Base-by-base conservation (phyloP, 371 early-diverging fungal species). In the Actinomortierella wolfii region DNA sequence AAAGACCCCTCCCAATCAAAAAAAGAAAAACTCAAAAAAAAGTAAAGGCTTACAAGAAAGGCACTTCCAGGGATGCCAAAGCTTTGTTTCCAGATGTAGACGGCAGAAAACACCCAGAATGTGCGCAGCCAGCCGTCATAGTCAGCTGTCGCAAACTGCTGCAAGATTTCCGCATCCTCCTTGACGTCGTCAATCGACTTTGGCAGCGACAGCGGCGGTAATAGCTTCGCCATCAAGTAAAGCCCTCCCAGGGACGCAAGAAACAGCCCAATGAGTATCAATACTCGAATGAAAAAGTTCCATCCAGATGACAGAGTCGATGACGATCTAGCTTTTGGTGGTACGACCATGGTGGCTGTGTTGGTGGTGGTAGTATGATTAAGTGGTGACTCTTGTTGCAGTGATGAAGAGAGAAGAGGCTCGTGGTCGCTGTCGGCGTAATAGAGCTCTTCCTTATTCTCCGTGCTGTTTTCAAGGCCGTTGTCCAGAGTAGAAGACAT, bases 41-140 rank as follows among this genome's bases (percentile, higher is more conserved):
- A 34, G 11, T 11, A 4, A 34, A 34, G 3, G 17, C 71, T 62
- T 77, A 77, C 77, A 39, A 77, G 51, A 47, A 77, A 77, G 14
- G 75, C 69, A 49, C 75, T 74, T 25, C 77, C 77, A 28, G 77
- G 77, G 46, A 77, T 66, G 20, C 75, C 74, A 56, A 77, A 77
- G 34, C 75, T 61, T 39, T 77, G 77, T 18, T 77, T 77, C 74
- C 77, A 77, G 28, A 77, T 68, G 44, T 77, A 77, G 6, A 77
- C 75, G 14, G 58, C 54, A 21, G 65, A 61, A 28, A 77, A 75
- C n/a, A 74, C 77, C 63, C 64, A 61, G 29, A 77, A 64, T 2
- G 75, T 77, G 48, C 75, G 61, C 4, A 65, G 47, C 67, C 73
- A 77, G 15, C 77, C 77, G 43, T 75, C 61, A 21, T 63, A 74